These are phyloP conservation scores for Karstenula rhodostoma DNA, from an alignment of 2,329 filamentous ascomycete genomes.

Conservation along the genomic window DNA sequence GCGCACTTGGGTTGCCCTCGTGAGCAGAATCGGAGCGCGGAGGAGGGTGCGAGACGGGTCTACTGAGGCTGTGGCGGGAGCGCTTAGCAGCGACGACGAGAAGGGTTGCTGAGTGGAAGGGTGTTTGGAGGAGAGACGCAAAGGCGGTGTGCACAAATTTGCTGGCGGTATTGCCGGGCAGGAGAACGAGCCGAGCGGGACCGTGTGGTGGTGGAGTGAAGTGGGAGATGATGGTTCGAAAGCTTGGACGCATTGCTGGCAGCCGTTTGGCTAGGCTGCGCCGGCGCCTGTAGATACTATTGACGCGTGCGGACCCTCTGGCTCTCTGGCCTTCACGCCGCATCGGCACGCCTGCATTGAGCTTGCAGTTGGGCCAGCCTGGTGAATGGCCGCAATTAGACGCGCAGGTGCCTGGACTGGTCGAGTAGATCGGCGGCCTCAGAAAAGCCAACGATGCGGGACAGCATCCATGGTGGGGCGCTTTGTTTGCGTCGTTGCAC, in stretches of 20 bases:
- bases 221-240: constrained; percentile 33
- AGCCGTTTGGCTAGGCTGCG: constrained; percentile 15
- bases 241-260: constrained; percentile 35
- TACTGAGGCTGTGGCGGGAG: constrained; percentile 25
- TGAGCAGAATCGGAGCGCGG: constrained; percentile 16
- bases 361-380: constrained; percentile 23
- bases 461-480: constrained; percentile 3
- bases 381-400: constrained; percentile 31
- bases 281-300: constrained; percentile 25
- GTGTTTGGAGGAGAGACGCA: background rate
- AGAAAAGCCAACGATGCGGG: constrained; percentile 8
- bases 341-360: constrained; percentile 26
- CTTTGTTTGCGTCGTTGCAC: constrained; percentile 1
- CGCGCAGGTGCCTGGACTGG: constrained; percentile 32
- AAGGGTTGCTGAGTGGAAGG: background rate
- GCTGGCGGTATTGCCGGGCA: background rate
- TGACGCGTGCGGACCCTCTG: constrained; percentile 21
- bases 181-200: constrained; percentile 17
- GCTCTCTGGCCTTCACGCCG: constrained; percentile 21
- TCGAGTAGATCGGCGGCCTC: constrained; percentile 1
- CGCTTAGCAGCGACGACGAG: constrained; percentile 13
- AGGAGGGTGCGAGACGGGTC: constrained; percentile 21
- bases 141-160: constrained; percentile 10
- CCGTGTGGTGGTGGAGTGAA: constrained; percentile 31
- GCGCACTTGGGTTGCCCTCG: constrained; percentile 1